Base-by-base conservation (phyloP, 148 eudicot species). In the Rhododendron ovatum region DNA sequence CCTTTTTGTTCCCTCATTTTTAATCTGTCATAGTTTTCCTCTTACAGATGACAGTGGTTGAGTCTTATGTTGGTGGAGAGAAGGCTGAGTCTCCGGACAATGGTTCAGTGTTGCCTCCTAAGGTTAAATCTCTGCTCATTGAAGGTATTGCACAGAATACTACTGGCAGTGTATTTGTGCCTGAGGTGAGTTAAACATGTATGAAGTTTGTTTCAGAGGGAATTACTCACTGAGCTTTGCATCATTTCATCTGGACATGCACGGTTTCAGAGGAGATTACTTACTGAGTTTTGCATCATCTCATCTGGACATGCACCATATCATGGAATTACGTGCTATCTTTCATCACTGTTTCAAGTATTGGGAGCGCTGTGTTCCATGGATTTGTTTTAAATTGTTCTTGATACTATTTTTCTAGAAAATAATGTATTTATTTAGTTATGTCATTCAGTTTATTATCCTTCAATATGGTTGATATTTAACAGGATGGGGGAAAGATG, bases 61-160 rank as follows among this genome's bases (percentile, higher is more conserved):
- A 97, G 88, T 93, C 93, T 71, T 88, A 91, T 87, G 88, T 90
- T 55, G 91, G 92, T 76, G 96, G 95, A 48, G 93, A 88, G 89
- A 97, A 93, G 88, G 18, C 92, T 76, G 94, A 92, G 82, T 88
- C 91, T 20, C 87, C 92, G 22, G 91, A 94, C 76, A 87, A 93
- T 82, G 90, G 82, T 76, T 93, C 98, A 55, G 10, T 65, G 83
- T 81, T 94, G 85, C 92, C 95, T 79, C 85, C 92, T 41, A 84
- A 39, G 45, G 73, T 90, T 35, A 86, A 87, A 87, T 88, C 93
- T 82, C 86, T 97, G 81, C 95, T 97, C 69, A 87, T 91, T 48
- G 99, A 95, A 88, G 96, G 98, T 80, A 88, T 97, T 84, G 98
- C 95, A 50, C 95, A 94, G 53, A 97, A 97, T 90, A 93, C 99